Base-by-base conservation (phyloP, 2,329 filamentous ascomycete species). In the Epichloe bromicola region DNA sequence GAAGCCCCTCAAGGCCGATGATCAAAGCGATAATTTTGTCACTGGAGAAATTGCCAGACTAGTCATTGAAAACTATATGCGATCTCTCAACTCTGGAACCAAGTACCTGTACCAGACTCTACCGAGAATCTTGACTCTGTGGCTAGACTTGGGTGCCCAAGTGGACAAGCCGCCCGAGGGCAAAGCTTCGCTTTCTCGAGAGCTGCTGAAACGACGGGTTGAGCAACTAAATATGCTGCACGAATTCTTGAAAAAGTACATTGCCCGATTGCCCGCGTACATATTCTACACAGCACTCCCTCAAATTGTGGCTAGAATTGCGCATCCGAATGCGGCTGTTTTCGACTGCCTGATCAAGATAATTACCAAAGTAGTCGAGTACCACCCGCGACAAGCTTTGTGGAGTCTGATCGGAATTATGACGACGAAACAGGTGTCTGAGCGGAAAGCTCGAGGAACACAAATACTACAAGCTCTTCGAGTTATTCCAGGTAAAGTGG, bases 41-140 rank as follows among this genome's bases (percentile, higher is more conserved):
- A 86, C 80, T 11, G 94, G 93, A 39, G 90, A 96, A 63, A 80
- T 84, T 19, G 83, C 88, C 2, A 89, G 90, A 61, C 76, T 96
- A 15, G 87, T 98, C 37, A 87, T 97, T 56, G 89, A 96, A 61
- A 96, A 95, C 63, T 96, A 95, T 61, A 74, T 95, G 43, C 81
- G 91, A 30, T 94, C 90, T 3, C 76, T 96, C 43, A 82, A 83
- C 30, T 91, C 84, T 58, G 93, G 93, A 34, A 93, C 88, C 45
- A 98, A 97, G 67, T 96, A 97, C 66, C 80, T 96, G 42, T 95
- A 95, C 61, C 90, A 97, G 66, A 96, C 90, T 0, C 73, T 98
- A 36, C 94, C 93, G 0, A 86, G 94, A 55, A 76, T 96, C 44
- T 70, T 99, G 40, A 98, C 93, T 0, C 74, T 98, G 2, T 99